Base-by-base conservation (phyloP, 2,329 filamentous ascomycete species). In the Colletotrichum sp. region DNA sequence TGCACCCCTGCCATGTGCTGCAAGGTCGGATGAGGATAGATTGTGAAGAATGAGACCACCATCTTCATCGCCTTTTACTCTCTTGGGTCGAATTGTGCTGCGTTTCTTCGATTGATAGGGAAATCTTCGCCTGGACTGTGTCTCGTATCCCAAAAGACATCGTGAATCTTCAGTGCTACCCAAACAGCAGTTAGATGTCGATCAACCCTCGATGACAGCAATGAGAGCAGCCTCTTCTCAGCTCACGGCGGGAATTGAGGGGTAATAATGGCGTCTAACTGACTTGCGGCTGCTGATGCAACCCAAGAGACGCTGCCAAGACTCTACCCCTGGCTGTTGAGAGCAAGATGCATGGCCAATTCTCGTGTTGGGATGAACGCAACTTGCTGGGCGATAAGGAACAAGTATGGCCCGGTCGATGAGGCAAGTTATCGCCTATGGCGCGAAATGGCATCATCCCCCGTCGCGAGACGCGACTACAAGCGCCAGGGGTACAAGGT, bases 221-320 rank as follows among this genome's bases (percentile, higher is more conserved):
- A 8, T 13, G 10, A 34, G 18, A 18, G 8, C 15, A 36, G 21
- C 26, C 0, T 21, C 26, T 21, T 5, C 9, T 34, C 2, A 34
- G 30, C 4, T 24, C 28, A 21, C 2, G 2, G 39, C 16, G 2
- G 44, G 18, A n/a, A 66, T n/a, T 65, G 72, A 71, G 72, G 72
- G 72, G 68, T 39, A 62, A 62, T 1, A 18, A 21, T 12, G 10
- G 68, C 52, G 26, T 21, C 21, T 8, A 21, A 12, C 36, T 36
- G 39, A 15, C 21, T 15, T 28, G 15, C 32, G 32, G n/a, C 16
- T 49, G 12, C 34, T 68, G n/a, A 66, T 75, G 28, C 44, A 21
- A 75, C 72, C 72, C 36, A 64, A 66, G 49, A 39, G n/a, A 39
- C 8, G 60, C 21, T 8, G 72, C 67, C 67, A 75, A 75, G 72